Evolutionary conservation across 176 grass and related monocot genomes (phyloP).

Genomic region (Oryza glaberrima): DNA sequence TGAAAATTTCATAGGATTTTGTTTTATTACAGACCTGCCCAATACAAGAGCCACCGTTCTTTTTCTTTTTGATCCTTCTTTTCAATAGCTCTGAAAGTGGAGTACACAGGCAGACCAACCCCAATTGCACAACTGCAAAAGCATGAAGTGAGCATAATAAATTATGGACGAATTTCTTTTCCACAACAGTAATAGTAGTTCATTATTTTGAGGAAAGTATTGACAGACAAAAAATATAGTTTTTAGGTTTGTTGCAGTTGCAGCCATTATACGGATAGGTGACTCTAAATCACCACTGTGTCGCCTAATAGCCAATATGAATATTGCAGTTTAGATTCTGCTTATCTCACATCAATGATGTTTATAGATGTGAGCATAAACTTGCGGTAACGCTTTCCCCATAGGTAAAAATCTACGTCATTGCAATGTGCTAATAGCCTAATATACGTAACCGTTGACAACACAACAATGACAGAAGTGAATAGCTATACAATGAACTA

Average conservation of each 20-base stretch:
- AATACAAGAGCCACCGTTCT: conserved; percentile 91
- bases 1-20: neutral
- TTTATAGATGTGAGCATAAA: conserved; percentile 12
- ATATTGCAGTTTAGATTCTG: conserved; percentile 25
- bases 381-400: neutral
- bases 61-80: conserved; percentile 82
- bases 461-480: neutral
- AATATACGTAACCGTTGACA: neutral
- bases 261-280: conserved; percentile 5
- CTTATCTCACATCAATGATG: neutral
- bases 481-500: neutral
- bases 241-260: conserved; percentile 18
- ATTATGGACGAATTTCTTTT: neutral
- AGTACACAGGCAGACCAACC: conserved; percentile 86
- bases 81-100: conserved; percentile 94
- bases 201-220: conserved; percentile 13
- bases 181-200: neutral
- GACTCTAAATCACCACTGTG: conserved; percentile 22
- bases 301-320: conserved; percentile 1
- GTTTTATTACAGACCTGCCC: conserved; percentile 69
- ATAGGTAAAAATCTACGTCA: neutral
- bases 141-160: conserved; percentile 26
- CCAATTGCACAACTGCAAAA: conserved; percentile 85
- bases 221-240: neutral
- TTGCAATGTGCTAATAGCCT: neutral